Evolutionary conservation across 2,329 filamentous ascomycete species (phyloP).

Genomic region (Fusarium beomiforme): DNA sequence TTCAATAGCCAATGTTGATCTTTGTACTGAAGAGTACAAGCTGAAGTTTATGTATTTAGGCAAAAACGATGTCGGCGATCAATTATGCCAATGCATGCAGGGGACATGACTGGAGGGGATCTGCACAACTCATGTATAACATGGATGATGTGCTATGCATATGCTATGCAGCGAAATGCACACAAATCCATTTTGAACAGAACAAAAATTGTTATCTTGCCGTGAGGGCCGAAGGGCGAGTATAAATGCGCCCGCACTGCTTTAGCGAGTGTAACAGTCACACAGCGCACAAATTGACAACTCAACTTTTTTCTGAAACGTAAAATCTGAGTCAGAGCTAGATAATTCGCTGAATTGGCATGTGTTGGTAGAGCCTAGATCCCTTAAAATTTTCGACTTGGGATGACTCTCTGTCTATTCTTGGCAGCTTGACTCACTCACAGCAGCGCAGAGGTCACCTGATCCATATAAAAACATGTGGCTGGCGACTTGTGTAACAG

Average conservation of each 20-base stretch:
- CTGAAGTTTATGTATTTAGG: conserved; percentile 16
- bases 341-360: neutral
- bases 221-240: neutral
- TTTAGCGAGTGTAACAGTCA: conserved; percentile 23
- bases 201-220: neutral
- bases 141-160: conserved; percentile 1
- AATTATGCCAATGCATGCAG: conserved; percentile 7
- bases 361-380: neutral
- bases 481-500: conserved; percentile 6
- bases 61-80: conserved; percentile 10
- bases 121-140: conserved; percentile 1
- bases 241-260: conserved; percentile 4
- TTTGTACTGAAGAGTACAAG: neutral
- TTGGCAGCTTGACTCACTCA: conserved; percentile 16
- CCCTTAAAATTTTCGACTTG: neutral
- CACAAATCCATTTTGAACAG: neutral
- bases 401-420: conserved; percentile 7
- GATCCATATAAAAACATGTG: conserved; percentile 13
- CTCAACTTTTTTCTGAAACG: neutral
- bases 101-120: neutral
- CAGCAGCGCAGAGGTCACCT: conserved; percentile 1
- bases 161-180: conserved; percentile 6
- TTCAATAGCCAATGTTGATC: neutral
- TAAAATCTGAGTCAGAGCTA: neutral
- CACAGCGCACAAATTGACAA: conserved; percentile 11